These are phyloP conservation scores for Nicotiana otophora DNA, from an alignment of 257 asterid genomes.

Conservation along the genomic window DNA sequence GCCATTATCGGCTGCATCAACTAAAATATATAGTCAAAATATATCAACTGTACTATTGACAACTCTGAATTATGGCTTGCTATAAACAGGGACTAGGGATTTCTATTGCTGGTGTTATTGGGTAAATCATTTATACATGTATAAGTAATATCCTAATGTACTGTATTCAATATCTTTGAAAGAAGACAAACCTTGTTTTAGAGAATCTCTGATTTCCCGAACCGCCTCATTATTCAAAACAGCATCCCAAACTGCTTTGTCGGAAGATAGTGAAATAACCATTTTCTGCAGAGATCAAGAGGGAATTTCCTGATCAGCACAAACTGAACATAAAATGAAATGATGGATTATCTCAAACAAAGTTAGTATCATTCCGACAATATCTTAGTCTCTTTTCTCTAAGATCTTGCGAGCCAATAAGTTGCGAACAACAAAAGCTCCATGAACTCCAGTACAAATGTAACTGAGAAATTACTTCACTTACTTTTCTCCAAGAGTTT, in stretches of 20 bases:
- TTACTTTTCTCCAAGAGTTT: background rate
- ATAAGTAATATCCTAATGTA: background rate
- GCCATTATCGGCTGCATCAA: slow-evolving; percentile 23
- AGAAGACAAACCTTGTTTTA: slow-evolving; percentile 33
- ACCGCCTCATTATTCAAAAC: slow-evolving; percentile 63
- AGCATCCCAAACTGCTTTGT: slow-evolving; percentile 76
- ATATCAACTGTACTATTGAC: background rate
- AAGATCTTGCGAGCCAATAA: background rate
- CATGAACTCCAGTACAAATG: background rate
- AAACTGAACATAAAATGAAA: background rate
- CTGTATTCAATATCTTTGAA: background rate
- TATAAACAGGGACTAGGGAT: background rate
- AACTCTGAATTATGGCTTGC: background rate
- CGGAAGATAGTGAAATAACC: slow-evolving; percentile 71
- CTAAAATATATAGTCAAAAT: background rate
- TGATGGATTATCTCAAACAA: background rate
- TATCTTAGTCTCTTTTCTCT: background rate
- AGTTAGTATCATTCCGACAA: background rate
- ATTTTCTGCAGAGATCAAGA: slow-evolving; percentile 38
- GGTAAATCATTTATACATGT: background rate
- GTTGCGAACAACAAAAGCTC: background rate
- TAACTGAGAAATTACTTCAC: background rate
- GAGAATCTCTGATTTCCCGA: slow-evolving; percentile 53
- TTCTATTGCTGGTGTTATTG: background rate
- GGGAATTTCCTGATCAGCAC: background rate